Percentiles rank a stretch among this genome's conserved stretches.
Conservation (phyloP, 345 rosid species). For the Capsella bursapastoris region DNA sequence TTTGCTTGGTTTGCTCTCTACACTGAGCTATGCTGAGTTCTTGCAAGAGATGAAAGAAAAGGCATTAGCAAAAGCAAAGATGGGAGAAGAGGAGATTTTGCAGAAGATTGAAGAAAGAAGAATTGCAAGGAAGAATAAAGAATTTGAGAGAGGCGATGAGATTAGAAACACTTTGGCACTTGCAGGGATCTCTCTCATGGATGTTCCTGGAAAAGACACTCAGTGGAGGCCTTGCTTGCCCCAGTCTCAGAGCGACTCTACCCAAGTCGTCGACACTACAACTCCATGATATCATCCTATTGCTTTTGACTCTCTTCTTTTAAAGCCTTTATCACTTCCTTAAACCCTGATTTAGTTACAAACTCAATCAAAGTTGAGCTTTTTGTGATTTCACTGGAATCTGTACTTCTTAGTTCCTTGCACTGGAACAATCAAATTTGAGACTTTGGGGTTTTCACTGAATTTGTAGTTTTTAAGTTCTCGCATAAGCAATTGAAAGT, state of each 20-base stretch:
- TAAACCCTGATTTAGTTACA: background rate
- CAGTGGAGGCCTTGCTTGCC: slow-evolving; percentile 68
- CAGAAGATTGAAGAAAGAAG: slow-evolving; percentile 56
- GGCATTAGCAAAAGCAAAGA: slow-evolving; percentile 61
- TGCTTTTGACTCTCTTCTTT: background rate
- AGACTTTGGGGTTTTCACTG: background rate
- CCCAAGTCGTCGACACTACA: background rate
- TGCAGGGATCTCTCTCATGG: slow-evolving; percentile 75
- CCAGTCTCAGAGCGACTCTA: background rate
- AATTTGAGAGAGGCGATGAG: slow-evolving; percentile 60
- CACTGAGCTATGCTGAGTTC: slow-evolving; percentile 56
- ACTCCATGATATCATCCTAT: background rate
- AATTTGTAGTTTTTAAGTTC: background rate
- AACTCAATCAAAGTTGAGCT: background rate
- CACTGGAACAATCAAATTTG: background rate
- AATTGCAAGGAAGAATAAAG: slow-evolving; percentile 58
- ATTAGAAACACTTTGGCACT: slow-evolving; percentile 57
- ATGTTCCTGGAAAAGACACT: slow-evolving; percentile 56
- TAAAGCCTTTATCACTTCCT: background rate
- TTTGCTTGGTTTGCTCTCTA: slow-evolving; percentile 59
- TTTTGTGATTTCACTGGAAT: background rate
- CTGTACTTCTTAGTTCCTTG: too few relatives aligned
- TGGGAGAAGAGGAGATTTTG: slow-evolving; percentile 54
- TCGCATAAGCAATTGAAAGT: background rate
- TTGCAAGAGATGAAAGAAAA: slow-evolving; percentile 61